phyloP scores from a whole-genome alignment of 352 stramenopile genomes.

The Globisporangium ultimum region DNA sequence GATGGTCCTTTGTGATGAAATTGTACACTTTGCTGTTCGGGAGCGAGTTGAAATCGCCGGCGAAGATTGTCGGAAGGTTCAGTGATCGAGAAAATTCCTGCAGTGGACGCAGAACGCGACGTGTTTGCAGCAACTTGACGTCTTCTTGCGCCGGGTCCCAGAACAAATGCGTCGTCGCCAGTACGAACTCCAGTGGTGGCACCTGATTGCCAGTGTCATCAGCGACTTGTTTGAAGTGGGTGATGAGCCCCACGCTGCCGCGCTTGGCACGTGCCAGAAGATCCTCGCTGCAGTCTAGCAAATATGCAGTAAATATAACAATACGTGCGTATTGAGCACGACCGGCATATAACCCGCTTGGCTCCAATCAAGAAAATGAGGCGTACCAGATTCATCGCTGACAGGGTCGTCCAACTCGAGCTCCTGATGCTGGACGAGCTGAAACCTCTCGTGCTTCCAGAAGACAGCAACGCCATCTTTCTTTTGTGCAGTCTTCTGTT shows the following conservation, averaged over 20 bases:
- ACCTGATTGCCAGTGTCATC: constrained; percentile 1
- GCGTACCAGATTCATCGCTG: constrained; percentile 49
- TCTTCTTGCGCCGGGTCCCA: constrained; percentile 83
- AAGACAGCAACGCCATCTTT: constrained; percentile 74
- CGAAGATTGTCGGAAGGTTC: constrained; percentile 44
- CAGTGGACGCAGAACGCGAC: constrained; percentile 46
- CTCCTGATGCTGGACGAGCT: constrained; percentile 34
- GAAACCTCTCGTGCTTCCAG: constrained; percentile 51
- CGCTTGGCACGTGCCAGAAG: constrained; percentile 40
- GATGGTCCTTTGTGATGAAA: constrained; percentile 36
- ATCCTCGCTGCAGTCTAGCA: constrained; percentile 47
- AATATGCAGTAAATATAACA: background rate
- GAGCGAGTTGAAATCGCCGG: constrained; percentile 83
- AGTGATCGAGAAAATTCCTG: constrained; percentile 26
- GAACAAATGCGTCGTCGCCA: constrained; percentile 84
- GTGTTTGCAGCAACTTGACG: constrained; percentile 75
- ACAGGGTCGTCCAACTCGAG: constrained; percentile 50
- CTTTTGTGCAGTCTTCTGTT: constrained; percentile 66
- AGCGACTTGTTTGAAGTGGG: constrained; percentile 43
- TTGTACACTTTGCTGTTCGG: constrained; percentile 72
- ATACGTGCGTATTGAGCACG: background rate
- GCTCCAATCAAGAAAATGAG: no score
- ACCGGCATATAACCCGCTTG: background rate
- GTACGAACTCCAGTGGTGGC: constrained; percentile 40
- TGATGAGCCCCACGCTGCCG: constrained; percentile 58